These are phyloP conservation scores for Flagelloscypha sp. DNA, from an alignment of 768 basidiomycete genomes.

Conservation along the genomic window DNA sequence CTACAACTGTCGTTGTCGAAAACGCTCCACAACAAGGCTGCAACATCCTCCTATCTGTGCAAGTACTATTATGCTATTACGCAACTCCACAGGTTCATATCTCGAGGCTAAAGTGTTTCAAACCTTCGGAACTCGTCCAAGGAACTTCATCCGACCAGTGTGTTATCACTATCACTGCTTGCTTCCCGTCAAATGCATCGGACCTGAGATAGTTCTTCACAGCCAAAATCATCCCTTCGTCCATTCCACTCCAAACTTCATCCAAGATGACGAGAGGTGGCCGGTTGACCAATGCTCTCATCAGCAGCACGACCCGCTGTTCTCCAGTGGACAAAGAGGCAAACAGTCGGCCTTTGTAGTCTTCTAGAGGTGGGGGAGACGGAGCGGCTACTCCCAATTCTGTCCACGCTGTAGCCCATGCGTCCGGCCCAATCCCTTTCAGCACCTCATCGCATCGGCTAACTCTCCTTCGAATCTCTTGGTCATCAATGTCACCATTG, in stretches of 20 bases:
- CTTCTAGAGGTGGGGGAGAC: conserved; percentile 1
- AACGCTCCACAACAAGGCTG: no score
- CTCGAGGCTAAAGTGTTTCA: no score
- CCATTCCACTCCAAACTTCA: conserved; percentile 93
- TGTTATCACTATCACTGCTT: conserved; percentile 79
- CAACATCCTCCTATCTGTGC: no score
- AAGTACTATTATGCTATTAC: no score
- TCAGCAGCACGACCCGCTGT: conserved; percentile 74
- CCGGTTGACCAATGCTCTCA: conserved; percentile 74
- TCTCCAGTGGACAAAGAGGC: conserved; percentile 60
- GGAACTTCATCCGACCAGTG: conserved; percentile 93
- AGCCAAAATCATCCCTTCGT: conserved; percentile 60
- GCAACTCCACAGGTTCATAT: no score
- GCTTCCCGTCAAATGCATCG: conserved; percentile 26
- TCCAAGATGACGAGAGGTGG: conserved; percentile 79
- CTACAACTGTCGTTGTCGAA: no score
- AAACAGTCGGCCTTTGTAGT: conserved; percentile 39
- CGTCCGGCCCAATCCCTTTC: conserved; percentile 48
- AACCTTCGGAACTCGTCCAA: conserved; percentile 53
- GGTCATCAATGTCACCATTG: conserved; percentile 25
- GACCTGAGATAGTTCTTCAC: conserved; percentile 56
- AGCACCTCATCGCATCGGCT: conserved; percentile 48
- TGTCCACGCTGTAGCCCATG: conserved; percentile 28
- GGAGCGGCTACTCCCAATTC: conserved; percentile 1
- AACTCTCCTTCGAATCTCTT: conserved; percentile 26